Evolutionary conservation across 345 rosid genomes (phyloP).

Genomic region (Rhizophora mangle): DNA sequence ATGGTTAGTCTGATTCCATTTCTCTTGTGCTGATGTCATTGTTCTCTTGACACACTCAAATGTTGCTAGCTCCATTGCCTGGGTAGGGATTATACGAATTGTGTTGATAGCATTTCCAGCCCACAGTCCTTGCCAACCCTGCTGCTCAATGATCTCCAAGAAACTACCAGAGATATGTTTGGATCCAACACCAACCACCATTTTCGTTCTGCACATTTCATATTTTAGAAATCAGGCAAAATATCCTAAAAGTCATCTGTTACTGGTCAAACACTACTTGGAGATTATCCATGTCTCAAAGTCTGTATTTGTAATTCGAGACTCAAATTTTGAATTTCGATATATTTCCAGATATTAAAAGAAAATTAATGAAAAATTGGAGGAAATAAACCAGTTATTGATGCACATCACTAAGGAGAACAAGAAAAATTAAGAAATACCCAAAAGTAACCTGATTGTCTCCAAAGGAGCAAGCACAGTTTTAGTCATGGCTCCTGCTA

Average conservation of each 20-base stretch:
- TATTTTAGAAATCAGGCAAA: slow-evolving; percentile 1
- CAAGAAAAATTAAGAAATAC: not conserved
- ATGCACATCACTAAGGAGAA: not conserved
- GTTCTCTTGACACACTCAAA: slow-evolving; percentile 89
- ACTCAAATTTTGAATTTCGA: not conserved
- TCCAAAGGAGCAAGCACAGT: slow-evolving; percentile 98
- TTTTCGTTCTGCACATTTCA: slow-evolving; percentile 68
- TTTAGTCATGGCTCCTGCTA: slow-evolving; percentile 99
- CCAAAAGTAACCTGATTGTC: slow-evolving; percentile 69
- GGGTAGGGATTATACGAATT: slow-evolving; percentile 93
- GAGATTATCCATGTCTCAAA: slow-evolving; percentile 1
- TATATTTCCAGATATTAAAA: not conserved
- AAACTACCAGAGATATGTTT: slow-evolving; percentile 87
- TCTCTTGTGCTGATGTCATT: slow-evolving; percentile 69
- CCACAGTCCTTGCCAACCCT: slow-evolving; percentile 98
- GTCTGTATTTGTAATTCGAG: not conserved
- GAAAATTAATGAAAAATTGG: not conserved
- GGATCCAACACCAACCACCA: slow-evolving; percentile 98
- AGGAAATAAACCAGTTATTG: not conserved
- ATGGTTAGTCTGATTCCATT: slow-evolving; percentile 46
- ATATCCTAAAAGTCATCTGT: not conserved
- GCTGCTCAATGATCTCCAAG: slow-evolving; percentile 74
- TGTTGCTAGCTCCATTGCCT: slow-evolving; percentile 92
- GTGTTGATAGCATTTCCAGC: slow-evolving; percentile 93
- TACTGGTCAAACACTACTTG: not conserved